These are phyloP conservation scores for Trametes cubensis DNA, from an alignment of 768 basidiomycete species.

Conservation along the genomic window DNA sequence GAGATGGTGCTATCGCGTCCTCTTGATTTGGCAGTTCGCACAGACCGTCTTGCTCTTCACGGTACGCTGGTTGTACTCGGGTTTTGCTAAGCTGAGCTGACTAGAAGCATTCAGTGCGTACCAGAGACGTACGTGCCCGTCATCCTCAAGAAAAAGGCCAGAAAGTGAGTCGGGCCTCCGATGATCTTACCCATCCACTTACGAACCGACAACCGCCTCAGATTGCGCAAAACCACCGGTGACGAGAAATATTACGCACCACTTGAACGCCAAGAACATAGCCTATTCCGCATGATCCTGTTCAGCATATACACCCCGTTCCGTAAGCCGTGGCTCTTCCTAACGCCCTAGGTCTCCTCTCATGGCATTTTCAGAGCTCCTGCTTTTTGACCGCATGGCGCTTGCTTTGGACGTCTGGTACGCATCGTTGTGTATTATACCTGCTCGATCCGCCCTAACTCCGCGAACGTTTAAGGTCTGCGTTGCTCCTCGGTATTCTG, in stretches of 20 bases:
- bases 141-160: slow-evolving; percentile 62
- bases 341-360: background rate
- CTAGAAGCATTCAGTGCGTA: slow-evolving; percentile 48
- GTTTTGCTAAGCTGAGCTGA: background rate
- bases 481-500: slow-evolving; percentile 46
- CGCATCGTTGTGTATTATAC: slow-evolving; percentile 15
- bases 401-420: slow-evolving; percentile 72
- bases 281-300: slow-evolving; percentile 49
- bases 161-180: slow-evolving; percentile 38
- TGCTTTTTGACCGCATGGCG: slow-evolving; percentile 75
- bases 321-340: slow-evolving; percentile 45
- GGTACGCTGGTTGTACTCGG: slow-evolving; percentile 38
- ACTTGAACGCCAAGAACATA: slow-evolving; percentile 52
- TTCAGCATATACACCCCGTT: slow-evolving; percentile 74
- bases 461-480: slow-evolving; percentile 34
- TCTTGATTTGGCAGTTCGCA: slow-evolving; percentile 68
- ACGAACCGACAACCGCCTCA: slow-evolving; percentile 26
- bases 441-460: slow-evolving; percentile 2
- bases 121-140: slow-evolving; percentile 75
- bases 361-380: slow-evolving; percentile 47
- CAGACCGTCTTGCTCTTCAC: slow-evolving; percentile 54
- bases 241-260: slow-evolving; percentile 60
- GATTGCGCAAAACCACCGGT: slow-evolving; percentile 58
- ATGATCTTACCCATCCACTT: background rate
- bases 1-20: slow-evolving; percentile 79